A percentile compares a stretch with the other conserved stretches of the same genome.
Conservation (phyloP, 1,284 basidiomycete species). For the Cutaneotrichosporon sp. region DNA sequence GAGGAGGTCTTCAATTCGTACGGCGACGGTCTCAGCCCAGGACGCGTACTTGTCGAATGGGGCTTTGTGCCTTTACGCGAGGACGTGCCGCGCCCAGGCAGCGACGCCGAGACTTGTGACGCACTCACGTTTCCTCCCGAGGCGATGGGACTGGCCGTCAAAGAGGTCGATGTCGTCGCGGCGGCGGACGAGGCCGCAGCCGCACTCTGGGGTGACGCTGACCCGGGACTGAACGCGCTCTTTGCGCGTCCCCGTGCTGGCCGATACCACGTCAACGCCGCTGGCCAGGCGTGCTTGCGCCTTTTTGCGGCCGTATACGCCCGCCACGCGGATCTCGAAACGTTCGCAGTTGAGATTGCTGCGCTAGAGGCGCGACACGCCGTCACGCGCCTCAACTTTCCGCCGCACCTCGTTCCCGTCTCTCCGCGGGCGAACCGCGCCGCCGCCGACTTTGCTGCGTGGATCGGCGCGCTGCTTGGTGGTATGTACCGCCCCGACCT, state of each 20-base stretch:
- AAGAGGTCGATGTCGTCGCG: conserved; percentile 7
- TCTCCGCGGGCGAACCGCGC: neutral
- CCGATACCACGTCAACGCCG: conserved; percentile 24
- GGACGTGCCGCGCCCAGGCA: neutral
- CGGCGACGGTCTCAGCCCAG: conserved; percentile 63
- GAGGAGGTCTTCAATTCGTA: conserved; percentile 82
- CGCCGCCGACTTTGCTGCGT: too few species aligned
- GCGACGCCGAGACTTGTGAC: too few species aligned
- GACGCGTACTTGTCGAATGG: conserved; percentile 65
- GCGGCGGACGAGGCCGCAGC: neutral
- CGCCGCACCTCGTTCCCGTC: neutral
- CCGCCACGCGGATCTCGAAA: neutral
- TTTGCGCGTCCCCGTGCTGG: conserved; percentile 4
- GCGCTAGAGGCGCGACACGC: neutral
- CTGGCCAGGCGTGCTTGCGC: conserved; percentile 21
- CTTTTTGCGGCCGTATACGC: conserved; percentile 16
- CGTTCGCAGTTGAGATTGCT: neutral
- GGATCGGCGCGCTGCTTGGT: conserved; percentile 14
- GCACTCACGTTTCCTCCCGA: conserved; percentile 20
- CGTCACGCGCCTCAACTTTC: neutral
- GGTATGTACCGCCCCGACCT: conserved; percentile 19
- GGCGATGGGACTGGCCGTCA: conserved; percentile 19
- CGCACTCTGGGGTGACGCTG: neutral
- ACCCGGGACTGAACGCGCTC: conserved; percentile 7
- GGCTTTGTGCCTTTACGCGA: conserved; percentile 54